Evolutionary conservation across 345 rosid species (phyloP), one percentile per base, ranked within the genome.

Genomic region (Moricandia arvensis): DNA sequence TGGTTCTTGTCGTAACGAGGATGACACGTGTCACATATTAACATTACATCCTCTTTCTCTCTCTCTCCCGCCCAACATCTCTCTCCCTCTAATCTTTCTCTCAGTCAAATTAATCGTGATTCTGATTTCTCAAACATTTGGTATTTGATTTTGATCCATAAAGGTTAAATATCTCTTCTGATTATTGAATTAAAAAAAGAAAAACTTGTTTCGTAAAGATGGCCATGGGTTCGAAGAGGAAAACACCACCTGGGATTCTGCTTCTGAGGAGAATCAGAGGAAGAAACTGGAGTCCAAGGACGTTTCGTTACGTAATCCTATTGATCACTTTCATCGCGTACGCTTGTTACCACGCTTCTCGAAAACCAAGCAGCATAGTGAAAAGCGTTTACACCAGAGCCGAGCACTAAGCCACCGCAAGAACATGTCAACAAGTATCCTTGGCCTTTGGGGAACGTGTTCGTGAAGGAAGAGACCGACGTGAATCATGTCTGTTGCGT

Each of bases 331-430:
- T 94, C 85, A 75, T 94, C 35, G 98, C 97, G 0, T 94, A 91
- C 66, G 82, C 95, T 61, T 86, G 95, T 87, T 94, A 94, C 63
- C 97, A 94, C 43, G 98, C 98, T 0, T 94, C 96, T 35, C 84
- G 96, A 38, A 94, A 94, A 58, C 97, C 97, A 5, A 89, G 89
- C 72, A 90, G 97, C 82, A 94, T 91, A 74, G 97, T 91, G 65
- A 94, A 94, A 77, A 94, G 96, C 80, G 93, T 4, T 75, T 89
- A 12, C 84, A 87, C 97, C 98, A 7, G 93, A 88, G 2, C 78
- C 86, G 33, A 16, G 51, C 4, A 62, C 26, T 18, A 13, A 8
- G 7, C 89, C 88, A 57, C 77, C 73, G 13, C 77, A 26, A 66
- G 13, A 7, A 15, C 55, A 79, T 0, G 66, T 26, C 24, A 16